Base-by-base conservation (phyloP, 495 filamentous ascomycete genomes). In the Pseudomonodictys pantanalensis region DNA sequence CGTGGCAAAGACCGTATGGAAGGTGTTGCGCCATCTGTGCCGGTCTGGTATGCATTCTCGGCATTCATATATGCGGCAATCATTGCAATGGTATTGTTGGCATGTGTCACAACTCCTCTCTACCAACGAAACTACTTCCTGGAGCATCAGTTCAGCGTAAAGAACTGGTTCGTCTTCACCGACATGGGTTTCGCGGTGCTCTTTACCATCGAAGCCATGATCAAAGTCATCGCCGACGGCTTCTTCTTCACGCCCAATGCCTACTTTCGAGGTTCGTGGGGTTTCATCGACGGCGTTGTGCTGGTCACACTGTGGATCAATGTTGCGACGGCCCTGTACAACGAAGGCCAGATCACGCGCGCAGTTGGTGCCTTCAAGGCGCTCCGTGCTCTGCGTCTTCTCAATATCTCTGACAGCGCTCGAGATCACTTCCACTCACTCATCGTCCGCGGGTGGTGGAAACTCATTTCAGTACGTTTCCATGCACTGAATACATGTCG, bases 231-330 rank as follows among this genome's bases (percentile, higher is more conserved):
- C 59, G 93, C 93, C 0, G 93, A 99, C 76, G 93, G 93, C 18
- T 89, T 96, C 67, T 92, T 97, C 72, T 97, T 87, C 84, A 96
- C 93, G 0, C 93, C 93, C 0, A 97, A 99, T 75, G 95, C 93
- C 3, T 99, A 95, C 65, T 93, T 96, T 72, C 84, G 93, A 60
- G 88, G 93, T 60, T 92, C 92, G 0, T 99, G 93, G 93, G 93
- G 93, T 24, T 86, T 96, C 54, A 97, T 99, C 56, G 93, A 99
- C 70, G 93, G 88, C 24, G 67, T 97, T 49, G 93, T 99, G 56
- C 78, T 99, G 44, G 72, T 96, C 55, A 97, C 93, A 0, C 84
- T 99, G 5, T 99, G 93, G 93, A 88, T 96, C 68, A 97, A 92
- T 68, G 93, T 99, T 53, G 76, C 83, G 30, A 90, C 92, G 12